Conservation (phyloP, 2,329 filamentous ascomycete species). For the Trichophyton rubrum region DNA sequence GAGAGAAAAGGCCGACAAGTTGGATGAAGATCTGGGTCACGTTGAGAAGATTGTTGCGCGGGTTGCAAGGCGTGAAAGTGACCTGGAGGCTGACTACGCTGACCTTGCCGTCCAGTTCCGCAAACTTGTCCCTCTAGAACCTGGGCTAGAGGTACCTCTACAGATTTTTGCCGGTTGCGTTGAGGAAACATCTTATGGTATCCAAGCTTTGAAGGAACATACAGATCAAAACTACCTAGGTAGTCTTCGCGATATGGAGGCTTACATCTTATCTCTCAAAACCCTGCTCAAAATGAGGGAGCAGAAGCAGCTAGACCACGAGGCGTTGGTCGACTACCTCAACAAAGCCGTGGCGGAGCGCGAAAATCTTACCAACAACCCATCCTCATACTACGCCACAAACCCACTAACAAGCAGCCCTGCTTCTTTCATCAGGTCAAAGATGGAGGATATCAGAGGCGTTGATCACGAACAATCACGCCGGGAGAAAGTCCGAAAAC, state of each 20-base stretch:
- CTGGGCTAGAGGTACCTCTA: conserved; percentile 67
- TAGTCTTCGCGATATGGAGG: conserved; percentile 86
- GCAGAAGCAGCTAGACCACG: conserved; percentile 95
- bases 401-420: conserved; percentile 50
- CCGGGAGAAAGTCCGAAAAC: conserved; percentile 72
- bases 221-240: conserved; percentile 95
- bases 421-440: conserved; percentile 76
- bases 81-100: conserved; percentile 75
- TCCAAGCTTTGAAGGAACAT: conserved; percentile 71
- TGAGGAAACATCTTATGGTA: conserved; percentile 66
- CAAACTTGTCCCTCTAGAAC: conserved; percentile 78
- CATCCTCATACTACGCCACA: conserved; percentile 44
- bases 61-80: conserved; percentile 73
- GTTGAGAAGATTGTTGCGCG: conserved; percentile 93
- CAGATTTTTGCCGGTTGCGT: conserved; percentile 79
- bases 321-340: conserved; percentile 89
- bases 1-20: conserved; percentile 78
- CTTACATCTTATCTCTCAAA: conserved; percentile 80
- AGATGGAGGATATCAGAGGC: conserved; percentile 91
- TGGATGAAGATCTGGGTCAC: conserved; percentile 83
- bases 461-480: conserved; percentile 91
- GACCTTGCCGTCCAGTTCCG: conserved; percentile 92
- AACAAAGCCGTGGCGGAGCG: conserved; percentile 80
- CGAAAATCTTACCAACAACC: conserved; percentile 60
- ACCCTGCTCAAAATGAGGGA: conserved; percentile 82